These are phyloP conservation scores for Cyberlindnera euphorbiiphila DNA, from an alignment of 805 yeast genomes.

Conservation along the genomic window DNA sequence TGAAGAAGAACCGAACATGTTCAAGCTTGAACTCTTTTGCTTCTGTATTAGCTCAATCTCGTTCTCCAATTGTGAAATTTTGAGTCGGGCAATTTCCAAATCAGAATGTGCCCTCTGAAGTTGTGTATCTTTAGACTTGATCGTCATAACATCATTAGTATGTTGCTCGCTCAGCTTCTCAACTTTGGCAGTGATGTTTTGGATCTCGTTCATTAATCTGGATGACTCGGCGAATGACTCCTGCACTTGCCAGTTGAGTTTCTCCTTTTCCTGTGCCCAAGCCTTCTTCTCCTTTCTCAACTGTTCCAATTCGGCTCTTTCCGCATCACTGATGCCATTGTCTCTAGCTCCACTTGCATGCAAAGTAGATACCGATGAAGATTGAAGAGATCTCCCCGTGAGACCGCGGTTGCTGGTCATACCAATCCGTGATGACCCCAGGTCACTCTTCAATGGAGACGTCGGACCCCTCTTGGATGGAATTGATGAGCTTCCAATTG, in stretches of 20 bases:
- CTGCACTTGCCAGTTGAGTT: constrained; percentile 26
- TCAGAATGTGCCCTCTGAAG: constrained; percentile 58
- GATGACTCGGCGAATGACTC: constrained; percentile 29
- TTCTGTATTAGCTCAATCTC: constrained; percentile 36
- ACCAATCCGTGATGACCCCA: constrained; percentile 26
- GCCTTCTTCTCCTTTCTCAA: constrained; percentile 50
- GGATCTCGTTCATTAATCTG: constrained; percentile 27
- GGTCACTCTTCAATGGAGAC: constrained; percentile 55
- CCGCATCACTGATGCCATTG: constrained; percentile 17
- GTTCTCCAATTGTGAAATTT: constrained; percentile 50
- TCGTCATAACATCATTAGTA: constrained; percentile 44
- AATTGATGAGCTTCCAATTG: constrained; percentile 30
- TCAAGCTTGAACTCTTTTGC: constrained; percentile 22
- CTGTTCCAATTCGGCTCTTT: constrained; percentile 42
- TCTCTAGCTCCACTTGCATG: constrained; percentile 2
- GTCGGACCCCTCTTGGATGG: constrained; percentile 71
- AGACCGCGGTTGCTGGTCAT: constrained; percentile 29
- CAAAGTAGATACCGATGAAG: constrained; percentile 20
- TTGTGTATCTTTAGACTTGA: constrained; percentile 70
- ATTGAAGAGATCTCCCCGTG: constrained; percentile 40
- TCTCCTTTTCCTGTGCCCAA: constrained; percentile 31
- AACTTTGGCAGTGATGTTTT: constrained; percentile 23
- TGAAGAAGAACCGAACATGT: constrained; percentile 6
- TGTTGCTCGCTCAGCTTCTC: constrained; percentile 47
- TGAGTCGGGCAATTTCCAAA: constrained; percentile 51